These are phyloP conservation scores for Paraconiothyrium sp. DNA, from an alignment of 2,329 filamentous ascomycete species.

Conservation along the genomic window DNA sequence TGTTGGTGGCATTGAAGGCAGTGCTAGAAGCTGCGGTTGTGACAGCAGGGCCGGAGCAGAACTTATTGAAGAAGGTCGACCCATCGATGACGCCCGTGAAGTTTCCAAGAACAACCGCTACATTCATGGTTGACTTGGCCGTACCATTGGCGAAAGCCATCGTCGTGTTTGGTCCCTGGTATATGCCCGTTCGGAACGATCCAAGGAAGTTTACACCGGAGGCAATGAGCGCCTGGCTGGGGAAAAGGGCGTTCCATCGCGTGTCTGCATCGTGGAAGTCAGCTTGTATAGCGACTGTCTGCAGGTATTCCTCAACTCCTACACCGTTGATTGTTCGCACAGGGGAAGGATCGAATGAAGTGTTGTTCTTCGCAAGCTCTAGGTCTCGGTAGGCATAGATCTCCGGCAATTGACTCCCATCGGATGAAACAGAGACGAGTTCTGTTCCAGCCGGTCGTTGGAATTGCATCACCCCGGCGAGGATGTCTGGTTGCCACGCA, in stretches of 20 bases:
- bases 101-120: constrained; percentile 42
- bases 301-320: constrained; percentile 44
- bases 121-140: constrained; percentile 37
- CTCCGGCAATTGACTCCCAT: constrained; percentile 48
- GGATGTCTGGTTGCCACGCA: constrained; percentile 48
- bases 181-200: constrained; percentile 41
- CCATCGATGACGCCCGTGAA: constrained; percentile 52
- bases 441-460: constrained; percentile 42
- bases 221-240: constrained; percentile 44
- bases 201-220: constrained; percentile 39
- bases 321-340: constrained; percentile 51
- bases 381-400: constrained; percentile 48
- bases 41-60: constrained; percentile 43
- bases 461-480: constrained; percentile 50
- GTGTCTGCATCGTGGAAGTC: constrained; percentile 53
- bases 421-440: constrained; percentile 47
- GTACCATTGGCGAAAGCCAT: constrained; percentile 51
- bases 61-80: constrained; percentile 52
- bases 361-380: constrained; percentile 33
- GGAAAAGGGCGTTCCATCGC: constrained; percentile 53
- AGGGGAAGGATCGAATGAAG: constrained; percentile 46
- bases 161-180: constrained; percentile 46
- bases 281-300: constrained; percentile 40
- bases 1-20: constrained; percentile 24
- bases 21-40: constrained; percentile 15